Conservation (phyloP, 129 eudicot genomes). For the Escallonia rubra region DNA sequence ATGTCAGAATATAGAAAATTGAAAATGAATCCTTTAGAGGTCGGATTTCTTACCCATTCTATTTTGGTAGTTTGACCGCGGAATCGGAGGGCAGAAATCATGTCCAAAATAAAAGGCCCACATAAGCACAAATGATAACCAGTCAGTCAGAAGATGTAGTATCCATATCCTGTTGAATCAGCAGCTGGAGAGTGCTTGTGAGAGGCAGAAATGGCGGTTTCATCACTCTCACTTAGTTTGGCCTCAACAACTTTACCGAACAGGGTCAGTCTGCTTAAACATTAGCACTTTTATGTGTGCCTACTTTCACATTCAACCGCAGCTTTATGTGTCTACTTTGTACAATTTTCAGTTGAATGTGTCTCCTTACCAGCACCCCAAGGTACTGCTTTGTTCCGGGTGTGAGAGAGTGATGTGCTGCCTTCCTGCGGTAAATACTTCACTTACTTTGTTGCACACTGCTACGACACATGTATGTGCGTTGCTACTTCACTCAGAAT, state of each 20-base stretch:
- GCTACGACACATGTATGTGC: too few species aligned
- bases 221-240: constrained; percentile 46
- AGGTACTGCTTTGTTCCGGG: constrained; percentile 14
- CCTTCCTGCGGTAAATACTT: too few species aligned
- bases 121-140: constrained; percentile 8
- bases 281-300: not conserved
- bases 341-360: constrained; percentile 30
- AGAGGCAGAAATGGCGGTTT: constrained; percentile 54
- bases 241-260: constrained; percentile 34
- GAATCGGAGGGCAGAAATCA: not conserved
- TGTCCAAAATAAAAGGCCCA: not conserved
- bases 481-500: too few species aligned
- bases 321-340: not conserved
- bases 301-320: not conserved
- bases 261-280: constrained; percentile 30
- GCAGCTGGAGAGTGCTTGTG: constrained; percentile 12
- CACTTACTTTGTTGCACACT: too few species aligned
- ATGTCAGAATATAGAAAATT: too few species aligned
- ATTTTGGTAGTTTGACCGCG: too few species aligned
- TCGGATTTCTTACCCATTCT: too few species aligned
- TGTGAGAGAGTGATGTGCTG: too few species aligned
- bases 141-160: constrained; percentile 3
- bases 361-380: constrained; percentile 8
- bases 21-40: too few species aligned
- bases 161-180: constrained; percentile 14